Evolutionary conservation across 2,329 filamentous ascomycete species (phyloP).

Genomic region (Microthyrium microscopicum): DNA sequence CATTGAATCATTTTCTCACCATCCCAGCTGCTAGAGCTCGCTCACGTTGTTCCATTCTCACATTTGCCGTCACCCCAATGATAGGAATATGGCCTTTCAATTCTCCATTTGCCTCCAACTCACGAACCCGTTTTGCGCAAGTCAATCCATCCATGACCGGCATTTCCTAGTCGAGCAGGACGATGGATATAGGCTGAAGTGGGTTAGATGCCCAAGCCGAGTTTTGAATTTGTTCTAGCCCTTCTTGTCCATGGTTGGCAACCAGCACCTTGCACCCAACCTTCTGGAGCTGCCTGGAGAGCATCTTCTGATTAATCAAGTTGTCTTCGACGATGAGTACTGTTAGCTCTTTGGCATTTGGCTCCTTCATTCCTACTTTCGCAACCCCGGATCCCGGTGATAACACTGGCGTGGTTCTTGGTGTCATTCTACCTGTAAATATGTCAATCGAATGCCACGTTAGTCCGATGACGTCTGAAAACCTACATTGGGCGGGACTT

Average conservation of each 20-base stretch:
- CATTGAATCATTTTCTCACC: too few species aligned
- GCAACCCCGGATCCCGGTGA: background rate
- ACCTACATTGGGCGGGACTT: too few species aligned
- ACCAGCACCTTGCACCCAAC: constrained; percentile 5
- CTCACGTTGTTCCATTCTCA: constrained; percentile 6
- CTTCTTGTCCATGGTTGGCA: constrained; percentile 7
- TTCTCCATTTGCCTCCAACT: constrained; percentile 6
- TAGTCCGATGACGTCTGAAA: too few species aligned
- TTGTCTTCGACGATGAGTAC: constrained; percentile 9
- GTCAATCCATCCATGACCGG: constrained; percentile 7
- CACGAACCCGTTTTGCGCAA: constrained; percentile 5
- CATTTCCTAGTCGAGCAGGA: constrained; percentile 8
- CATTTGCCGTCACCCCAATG: constrained; percentile 8
- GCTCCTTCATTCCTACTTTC: background rate
- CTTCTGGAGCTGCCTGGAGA: constrained; percentile 6
- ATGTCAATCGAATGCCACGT: background rate
- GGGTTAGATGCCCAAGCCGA: background rate
- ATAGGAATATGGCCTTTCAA: constrained; percentile 5
- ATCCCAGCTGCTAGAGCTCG: constrained; percentile 5
- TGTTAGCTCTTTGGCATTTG: constrained; percentile 2
- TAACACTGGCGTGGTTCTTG: background rate
- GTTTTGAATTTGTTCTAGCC: constrained; percentile 2
- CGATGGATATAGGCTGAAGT: background rate
- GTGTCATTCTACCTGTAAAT: background rate
- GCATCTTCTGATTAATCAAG: constrained; percentile 8